These are phyloP conservation scores for Atalantia buxifolia DNA, from an alignment of 345 rosid species.

Conservation along the genomic window DNA sequence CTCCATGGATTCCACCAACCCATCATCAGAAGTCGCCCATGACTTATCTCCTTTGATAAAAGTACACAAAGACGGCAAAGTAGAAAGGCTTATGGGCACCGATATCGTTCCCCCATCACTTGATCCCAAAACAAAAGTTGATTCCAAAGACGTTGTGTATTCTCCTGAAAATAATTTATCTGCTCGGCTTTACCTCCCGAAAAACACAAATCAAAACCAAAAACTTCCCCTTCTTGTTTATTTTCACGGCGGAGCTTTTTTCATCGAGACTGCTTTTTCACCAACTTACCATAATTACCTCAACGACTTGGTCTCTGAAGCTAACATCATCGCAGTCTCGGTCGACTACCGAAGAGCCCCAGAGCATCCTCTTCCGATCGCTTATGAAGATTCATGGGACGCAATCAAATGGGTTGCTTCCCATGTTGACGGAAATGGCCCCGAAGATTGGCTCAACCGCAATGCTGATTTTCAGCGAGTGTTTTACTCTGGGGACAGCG, in stretches of 20 bases:
- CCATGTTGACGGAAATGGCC: too few relatives aligned
- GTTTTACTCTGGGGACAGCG: too few relatives aligned
- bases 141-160: constrained; percentile 42
- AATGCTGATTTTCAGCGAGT: too few relatives aligned
- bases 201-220: neutral
- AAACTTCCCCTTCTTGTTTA: constrained; percentile 50
- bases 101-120: constrained; percentile 36
- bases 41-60: constrained; percentile 37
- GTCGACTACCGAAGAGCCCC: too few relatives aligned
- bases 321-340: constrained; percentile 11
- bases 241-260: constrained; percentile 42
- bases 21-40: constrained; percentile 26
- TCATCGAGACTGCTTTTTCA: constrained; percentile 25
- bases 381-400: too few relatives aligned
- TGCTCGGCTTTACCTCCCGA: constrained; percentile 42
- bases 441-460: too few relatives aligned
- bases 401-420: too few relatives aligned
- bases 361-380: too few relatives aligned
- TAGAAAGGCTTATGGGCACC: constrained; percentile 38
- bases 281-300: constrained; percentile 32
- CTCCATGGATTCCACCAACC: constrained; percentile 14
- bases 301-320: constrained; percentile 22
- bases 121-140: constrained; percentile 43
- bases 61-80: constrained; percentile 48
- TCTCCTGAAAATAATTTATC: constrained; percentile 16